A percentile compares a stretch with the other conserved stretches of the same genome.
Conservation (phyloP, 1,139 yeast species). For the Scheffersomyces parashehatae region DNA sequence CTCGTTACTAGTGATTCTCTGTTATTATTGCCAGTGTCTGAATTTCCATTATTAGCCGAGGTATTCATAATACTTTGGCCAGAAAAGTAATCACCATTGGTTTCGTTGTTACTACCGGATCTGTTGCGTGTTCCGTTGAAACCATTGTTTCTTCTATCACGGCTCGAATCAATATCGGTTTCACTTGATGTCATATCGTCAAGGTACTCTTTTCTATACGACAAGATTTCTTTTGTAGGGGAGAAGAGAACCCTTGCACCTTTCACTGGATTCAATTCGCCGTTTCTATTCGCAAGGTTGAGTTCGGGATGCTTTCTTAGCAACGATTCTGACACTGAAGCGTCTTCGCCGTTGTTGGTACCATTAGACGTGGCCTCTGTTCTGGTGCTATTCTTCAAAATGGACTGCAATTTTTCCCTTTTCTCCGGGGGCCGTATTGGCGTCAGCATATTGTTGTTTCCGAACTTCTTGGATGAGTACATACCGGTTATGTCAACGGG, state of each 20-base stretch:
- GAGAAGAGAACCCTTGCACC: slow-evolving; percentile 48
- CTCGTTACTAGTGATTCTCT: slow-evolving; percentile 1
- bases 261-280: slow-evolving; percentile 39
- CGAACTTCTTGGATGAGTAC: neutral
- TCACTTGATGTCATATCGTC: neutral
- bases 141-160: neutral
- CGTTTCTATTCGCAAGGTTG: slow-evolving; percentile 28
- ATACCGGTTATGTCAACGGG: neutral
- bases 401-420: slow-evolving; percentile 7
- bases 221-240: slow-evolving; percentile 28
- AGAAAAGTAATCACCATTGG: neutral
- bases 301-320: slow-evolving; percentile 35
- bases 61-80: neutral
- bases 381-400: slow-evolving; percentile 5
- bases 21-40: neutral
- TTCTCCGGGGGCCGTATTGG: slow-evolving; percentile 4
- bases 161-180: neutral
- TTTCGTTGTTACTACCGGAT: neutral
- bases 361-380: neutral
- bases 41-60: neutral
- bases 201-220: slow-evolving; percentile 1
- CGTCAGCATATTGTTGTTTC: neutral
- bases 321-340: slow-evolving; percentile 14
- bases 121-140: neutral
- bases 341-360: neutral